Base-by-base conservation (phyloP, 495 filamentous ascomycete species). In the Penicillium angulare region DNA sequence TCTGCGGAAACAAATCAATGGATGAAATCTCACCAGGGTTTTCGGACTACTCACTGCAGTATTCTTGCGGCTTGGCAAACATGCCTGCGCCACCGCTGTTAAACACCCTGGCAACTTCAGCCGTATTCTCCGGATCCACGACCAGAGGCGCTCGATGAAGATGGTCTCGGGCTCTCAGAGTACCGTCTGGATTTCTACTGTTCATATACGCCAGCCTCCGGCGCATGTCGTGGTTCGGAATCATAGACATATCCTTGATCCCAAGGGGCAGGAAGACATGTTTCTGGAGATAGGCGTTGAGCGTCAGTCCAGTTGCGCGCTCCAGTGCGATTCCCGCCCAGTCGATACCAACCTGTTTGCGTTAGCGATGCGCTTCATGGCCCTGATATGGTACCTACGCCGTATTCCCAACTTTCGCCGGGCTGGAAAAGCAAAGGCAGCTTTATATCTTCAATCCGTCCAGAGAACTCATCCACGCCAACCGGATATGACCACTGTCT, bases 241-340 rank as follows among this genome's bases (percentile, higher is more conserved):
- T 71, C 67, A 87, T 78, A 36, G 71, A 72, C 29, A 81, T 77
- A 48, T 79, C 62, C 12, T 70, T 61, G 27, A 86, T 55, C 9
- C 71, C 77, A 2, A 86, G 70, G 0, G 84, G 82, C 29, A 68
- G 49, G 55, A 84, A 83, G 49, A 86, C 79, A 57, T 81, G 56
- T 46, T 71, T 57, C 36, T 80, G 68, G 44, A 84, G 70, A 56
- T 82, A 86, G 22, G 77, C 75, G 33, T 80, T 76, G 8, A 86
- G 74, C 3, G 71, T 66, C 20, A 73, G 33, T 1, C 73, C 68
- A 0, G 76, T 73, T 17, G 73, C 72, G 9, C 79, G 75, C 55
- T 86, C 77, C 42, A 85, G 52, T 4, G 78, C 51, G 6, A 79
- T 59, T 7, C 84, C 83, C 4, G 76, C 83, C 83, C 82, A 86